A percentile compares a stretch with the other conserved stretches of the same genome.
Conservation (phyloP, 345 rosid genomes). For the Salix viminalis region DNA sequence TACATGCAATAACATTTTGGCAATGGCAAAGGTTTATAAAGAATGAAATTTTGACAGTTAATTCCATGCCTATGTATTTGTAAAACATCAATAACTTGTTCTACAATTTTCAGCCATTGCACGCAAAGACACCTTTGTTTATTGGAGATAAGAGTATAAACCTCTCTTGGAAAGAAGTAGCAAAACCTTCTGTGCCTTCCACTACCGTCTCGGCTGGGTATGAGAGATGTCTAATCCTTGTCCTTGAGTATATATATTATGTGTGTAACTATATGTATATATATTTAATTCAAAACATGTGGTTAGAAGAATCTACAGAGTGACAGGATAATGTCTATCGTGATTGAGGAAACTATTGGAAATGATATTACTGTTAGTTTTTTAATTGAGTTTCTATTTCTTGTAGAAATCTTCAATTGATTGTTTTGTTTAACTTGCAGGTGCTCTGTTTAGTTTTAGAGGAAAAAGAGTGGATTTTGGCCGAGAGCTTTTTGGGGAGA, state of each 20-base stretch:
- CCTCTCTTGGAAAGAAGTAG: conserved; percentile 90
- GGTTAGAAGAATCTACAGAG: not conserved
- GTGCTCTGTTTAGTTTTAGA: too few species aligned
- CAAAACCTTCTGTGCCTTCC: conserved; percentile 49
- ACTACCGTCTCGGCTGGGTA: conserved; percentile 57
- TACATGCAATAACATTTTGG: conserved; percentile 89
- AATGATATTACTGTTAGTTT: too few species aligned
- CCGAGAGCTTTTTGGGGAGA: too few species aligned
- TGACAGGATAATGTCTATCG: not conserved
- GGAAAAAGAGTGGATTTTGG: too few species aligned
- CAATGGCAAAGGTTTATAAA: conserved; percentile 82
- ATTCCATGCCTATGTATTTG: not conserved
- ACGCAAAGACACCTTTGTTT: conserved; percentile 78
- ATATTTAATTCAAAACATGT: too few species aligned
- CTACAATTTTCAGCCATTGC: conserved; percentile 60
- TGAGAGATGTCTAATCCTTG: conserved; percentile 7
- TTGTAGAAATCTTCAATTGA: too few species aligned
- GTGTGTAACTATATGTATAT: too few species aligned
- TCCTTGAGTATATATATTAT: not conserved
- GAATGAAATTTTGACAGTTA: not conserved
- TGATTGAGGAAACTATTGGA: not conserved
- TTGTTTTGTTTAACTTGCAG: too few species aligned
- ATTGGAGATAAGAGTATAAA: conserved; percentile 84
- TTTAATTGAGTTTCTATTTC: too few species aligned
- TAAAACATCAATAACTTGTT: conserved; percentile 9